Conservation (phyloP, 257 asterid species). For the Solanum lycopersicoides region DNA sequence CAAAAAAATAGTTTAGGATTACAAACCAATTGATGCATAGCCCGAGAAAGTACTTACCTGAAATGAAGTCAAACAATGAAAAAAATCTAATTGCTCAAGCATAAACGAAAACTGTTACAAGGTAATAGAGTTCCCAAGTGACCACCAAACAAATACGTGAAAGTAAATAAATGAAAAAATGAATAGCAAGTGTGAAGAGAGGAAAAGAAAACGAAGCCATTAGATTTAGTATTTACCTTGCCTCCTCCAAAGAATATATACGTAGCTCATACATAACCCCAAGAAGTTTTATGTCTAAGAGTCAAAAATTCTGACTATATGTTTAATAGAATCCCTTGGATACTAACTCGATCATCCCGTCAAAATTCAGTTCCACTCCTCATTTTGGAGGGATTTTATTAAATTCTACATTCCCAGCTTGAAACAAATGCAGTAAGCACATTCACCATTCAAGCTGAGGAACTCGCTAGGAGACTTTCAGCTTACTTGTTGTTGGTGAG, state of each 20-base stretch:
- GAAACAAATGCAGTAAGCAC: slow-evolving; percentile 9
- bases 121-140: not conserved
- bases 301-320: slow-evolving; percentile 41
- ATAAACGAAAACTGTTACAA: slow-evolving; percentile 52
- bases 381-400: slow-evolving; percentile 21
- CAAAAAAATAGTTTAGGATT: not conserved
- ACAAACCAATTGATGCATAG: not conserved
- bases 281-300: slow-evolving; percentile 29
- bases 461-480: slow-evolving; percentile 10
- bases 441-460: not conserved
- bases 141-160: not conserved
- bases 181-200: not conserved
- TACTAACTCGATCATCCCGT: slow-evolving; percentile 26
- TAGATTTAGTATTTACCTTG: slow-evolving; percentile 44
- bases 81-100: slow-evolving; percentile 79
- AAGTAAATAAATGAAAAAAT: not conserved
- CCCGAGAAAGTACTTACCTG: slow-evolving; percentile 45
- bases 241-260: slow-evolving; percentile 86
- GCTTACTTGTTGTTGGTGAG: slow-evolving; percentile 88
- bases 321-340: slow-evolving; percentile 23
- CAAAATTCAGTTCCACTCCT: slow-evolving; percentile 65
- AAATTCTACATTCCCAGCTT: slow-evolving; percentile 20
- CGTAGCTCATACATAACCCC: slow-evolving; percentile 75
- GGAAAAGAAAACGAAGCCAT: not conserved
- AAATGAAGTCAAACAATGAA: slow-evolving; percentile 93